phyloP scores from a whole-genome alignment of 2,329 filamentous ascomycete genomes.

The Colletotrichum lini region DNA sequence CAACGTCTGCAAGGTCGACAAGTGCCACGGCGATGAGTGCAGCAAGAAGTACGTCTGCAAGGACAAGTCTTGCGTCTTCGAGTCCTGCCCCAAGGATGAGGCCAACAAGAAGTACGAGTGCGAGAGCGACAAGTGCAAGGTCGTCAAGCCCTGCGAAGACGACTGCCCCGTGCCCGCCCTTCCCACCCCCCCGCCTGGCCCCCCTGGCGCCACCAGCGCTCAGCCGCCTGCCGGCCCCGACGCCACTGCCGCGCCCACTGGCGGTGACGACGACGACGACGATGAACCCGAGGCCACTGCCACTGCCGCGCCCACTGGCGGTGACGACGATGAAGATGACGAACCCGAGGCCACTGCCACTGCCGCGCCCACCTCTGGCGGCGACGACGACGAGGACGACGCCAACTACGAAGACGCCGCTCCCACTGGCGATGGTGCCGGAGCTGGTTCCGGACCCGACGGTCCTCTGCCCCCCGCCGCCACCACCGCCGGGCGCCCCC shows the following conservation, averaged over 20 bases:
- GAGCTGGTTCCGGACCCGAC: too few relatives aligned
- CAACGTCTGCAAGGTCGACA: conserved; percentile 47
- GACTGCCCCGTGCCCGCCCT: conserved; percentile 50
- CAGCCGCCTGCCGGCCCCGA: conserved; percentile 47
- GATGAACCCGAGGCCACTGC: too few relatives aligned
- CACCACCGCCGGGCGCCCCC: not conserved
- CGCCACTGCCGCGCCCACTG: not conserved
- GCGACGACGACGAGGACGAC: too few relatives aligned
- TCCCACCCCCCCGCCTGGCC: too few relatives aligned
- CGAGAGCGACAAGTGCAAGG: conserved; percentile 50
- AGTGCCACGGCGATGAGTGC: conserved; percentile 51
- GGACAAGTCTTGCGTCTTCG: conserved; percentile 48
- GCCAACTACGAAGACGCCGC: too few relatives aligned
- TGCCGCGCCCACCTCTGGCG: too few relatives aligned
- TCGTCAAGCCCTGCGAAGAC: conserved; percentile 48
- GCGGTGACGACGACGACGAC: too few relatives aligned
- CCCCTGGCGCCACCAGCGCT: too few relatives aligned
- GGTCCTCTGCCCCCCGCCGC: not conserved
- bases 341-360: too few relatives aligned
- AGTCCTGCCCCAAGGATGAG: conserved; percentile 45
- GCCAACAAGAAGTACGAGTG: conserved; percentile 52
- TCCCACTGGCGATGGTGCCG: too few relatives aligned
- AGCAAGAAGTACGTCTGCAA: conserved; percentile 46
- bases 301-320: too few relatives aligned
- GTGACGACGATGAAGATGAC: too few relatives aligned